Conservation (phyloP, 2,329 filamentous ascomycete species). For the Plenodomus tracheiphilus region DNA sequence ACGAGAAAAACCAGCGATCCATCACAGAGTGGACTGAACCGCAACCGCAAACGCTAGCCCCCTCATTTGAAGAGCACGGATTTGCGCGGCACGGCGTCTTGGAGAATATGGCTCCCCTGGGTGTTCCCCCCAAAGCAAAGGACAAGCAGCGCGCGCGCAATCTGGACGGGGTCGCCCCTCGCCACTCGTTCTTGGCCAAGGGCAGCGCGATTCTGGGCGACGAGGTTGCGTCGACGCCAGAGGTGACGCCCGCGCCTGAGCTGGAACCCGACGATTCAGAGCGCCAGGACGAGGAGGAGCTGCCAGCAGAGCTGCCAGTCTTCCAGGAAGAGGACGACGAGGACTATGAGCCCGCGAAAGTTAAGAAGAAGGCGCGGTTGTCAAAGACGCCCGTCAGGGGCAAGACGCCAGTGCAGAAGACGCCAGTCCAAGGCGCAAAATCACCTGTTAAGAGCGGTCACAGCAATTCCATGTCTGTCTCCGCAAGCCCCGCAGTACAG, state of each 20-base stretch:
- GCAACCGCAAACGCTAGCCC: conserved; percentile 54
- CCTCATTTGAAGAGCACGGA: conserved; percentile 79
- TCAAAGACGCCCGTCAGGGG: conserved; percentile 43
- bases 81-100: conserved; percentile 75
- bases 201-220: conserved; percentile 41
- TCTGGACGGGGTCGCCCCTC: conserved; percentile 41
- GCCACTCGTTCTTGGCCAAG: conserved; percentile 49
- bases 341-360: conserved; percentile 47
- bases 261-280: conserved; percentile 46
- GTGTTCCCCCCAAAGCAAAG: conserved; percentile 67
- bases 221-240: conserved; percentile 52
- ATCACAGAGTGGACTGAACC: conserved; percentile 62
- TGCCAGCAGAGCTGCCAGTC: conserved; percentile 32
- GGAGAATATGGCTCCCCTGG: conserved; percentile 81
- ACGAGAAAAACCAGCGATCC: conserved; percentile 42
- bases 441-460: conserved; percentile 34
- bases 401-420: conserved; percentile 37
- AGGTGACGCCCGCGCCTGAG: conserved; percentile 48
- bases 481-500: conserved; percentile 23
- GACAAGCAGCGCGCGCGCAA: conserved; percentile 60
- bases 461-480: conserved; percentile 17
- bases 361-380: conserved; percentile 37
- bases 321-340: conserved; percentile 52
- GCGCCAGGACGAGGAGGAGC: conserved; percentile 43
- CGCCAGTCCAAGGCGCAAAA: conserved; percentile 32